These are phyloP conservation scores for Aspergillus persii DNA, from an alignment of 2,329 filamentous ascomycete species.

Conservation along the genomic window DNA sequence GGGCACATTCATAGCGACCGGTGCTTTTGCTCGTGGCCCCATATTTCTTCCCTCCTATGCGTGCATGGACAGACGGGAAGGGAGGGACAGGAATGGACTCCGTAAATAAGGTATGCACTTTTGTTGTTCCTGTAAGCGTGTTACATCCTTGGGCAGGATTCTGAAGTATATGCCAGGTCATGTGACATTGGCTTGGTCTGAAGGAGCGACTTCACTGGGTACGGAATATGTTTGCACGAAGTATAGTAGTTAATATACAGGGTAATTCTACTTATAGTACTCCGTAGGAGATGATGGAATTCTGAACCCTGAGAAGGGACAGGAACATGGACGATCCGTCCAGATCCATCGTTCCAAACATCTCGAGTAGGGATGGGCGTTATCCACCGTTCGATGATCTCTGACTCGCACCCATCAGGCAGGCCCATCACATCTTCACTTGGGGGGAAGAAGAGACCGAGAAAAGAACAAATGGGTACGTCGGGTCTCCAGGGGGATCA, in stretches of 20 bases:
- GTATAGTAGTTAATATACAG: too few species aligned
- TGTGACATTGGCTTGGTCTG: neutral
- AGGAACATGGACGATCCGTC: neutral
- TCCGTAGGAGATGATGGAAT: neutral
- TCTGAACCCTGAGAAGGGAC: neutral
- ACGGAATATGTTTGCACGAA: too few species aligned
- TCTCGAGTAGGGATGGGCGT: neutral
- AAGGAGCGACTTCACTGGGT: neutral
- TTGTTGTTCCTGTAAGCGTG: neutral
- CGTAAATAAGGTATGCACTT: neutral
- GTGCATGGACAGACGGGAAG: neutral
- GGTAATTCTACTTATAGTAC: too few species aligned
- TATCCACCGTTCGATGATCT: neutral
- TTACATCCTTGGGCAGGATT: too few species aligned
- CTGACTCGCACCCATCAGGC: neutral
- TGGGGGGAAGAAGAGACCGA: too few species aligned
- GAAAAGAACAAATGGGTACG: neutral
- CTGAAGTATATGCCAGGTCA: neutral
- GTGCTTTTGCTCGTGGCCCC: neutral
- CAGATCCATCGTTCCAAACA: neutral
- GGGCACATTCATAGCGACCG: neutral
- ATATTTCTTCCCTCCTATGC: neutral
- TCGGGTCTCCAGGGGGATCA: neutral
- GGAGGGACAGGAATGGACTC: too few species aligned
- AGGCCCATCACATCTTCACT: neutral